These are phyloP conservation scores for Ceratocystis papillata DNA, from an alignment of 2,329 filamentous ascomycete genomes.

Conservation along the genomic window DNA sequence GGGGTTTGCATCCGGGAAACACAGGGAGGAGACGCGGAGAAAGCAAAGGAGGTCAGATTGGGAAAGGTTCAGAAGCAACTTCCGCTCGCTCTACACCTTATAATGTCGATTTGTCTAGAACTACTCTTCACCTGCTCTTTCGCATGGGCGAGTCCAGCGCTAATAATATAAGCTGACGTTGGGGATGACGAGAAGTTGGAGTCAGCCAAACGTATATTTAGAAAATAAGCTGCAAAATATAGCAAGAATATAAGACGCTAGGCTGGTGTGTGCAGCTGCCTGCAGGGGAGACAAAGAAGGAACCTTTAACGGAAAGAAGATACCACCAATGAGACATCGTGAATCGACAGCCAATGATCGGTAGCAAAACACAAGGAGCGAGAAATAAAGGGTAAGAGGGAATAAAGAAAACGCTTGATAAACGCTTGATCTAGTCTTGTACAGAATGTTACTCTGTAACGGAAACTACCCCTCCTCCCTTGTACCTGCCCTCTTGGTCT, in stretches of 20 bases:
- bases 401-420: not conserved
- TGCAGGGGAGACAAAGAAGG: not conserved
- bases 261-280: not conserved
- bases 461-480: not conserved
- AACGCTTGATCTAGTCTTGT: not conserved
- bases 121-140: not conserved
- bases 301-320: not conserved
- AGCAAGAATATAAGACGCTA: not conserved
- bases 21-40: not conserved
- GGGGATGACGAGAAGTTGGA: not conserved
- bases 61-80: not conserved
- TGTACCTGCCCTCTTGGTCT: not conserved
- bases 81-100: too few relatives aligned
- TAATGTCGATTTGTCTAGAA: too few relatives aligned
- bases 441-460: not conserved
- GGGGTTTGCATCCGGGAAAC: not conserved
- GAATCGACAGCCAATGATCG: not conserved
- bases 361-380: not conserved
- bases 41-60: not conserved
- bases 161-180: not conserved
- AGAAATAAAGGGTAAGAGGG: not conserved
- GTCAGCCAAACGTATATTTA: not conserved
- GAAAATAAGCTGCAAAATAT: not conserved
- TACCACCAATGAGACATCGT: not conserved
- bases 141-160: not conserved